Evolutionary conservation across 2,329 filamentous ascomycete genomes (phyloP), one percentile per base, ranked within the genome.

Genomic region (Orbilia brochopaga): DNA sequence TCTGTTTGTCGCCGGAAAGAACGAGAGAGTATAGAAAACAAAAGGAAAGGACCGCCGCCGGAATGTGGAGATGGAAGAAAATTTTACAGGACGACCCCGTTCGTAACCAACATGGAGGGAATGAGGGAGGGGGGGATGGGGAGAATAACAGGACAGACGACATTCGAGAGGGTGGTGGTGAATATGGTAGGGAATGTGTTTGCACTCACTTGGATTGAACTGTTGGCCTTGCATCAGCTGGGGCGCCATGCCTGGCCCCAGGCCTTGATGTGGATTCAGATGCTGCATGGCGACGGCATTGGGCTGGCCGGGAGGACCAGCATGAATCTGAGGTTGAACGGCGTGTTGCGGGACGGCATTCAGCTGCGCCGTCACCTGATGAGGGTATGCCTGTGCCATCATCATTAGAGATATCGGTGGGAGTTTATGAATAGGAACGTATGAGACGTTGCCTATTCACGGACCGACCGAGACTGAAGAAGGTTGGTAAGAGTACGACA

Each of bases 311-410:
- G 76, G 75, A 52, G 76, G 76, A 11, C 76, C 76, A 59, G 56
- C 57, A 44, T 76, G 75, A 57, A 76, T 74, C 59, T 76, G 75
- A 32, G 75, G 76, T 73, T 76, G 75, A 37, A 75, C 75, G 5
- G 74, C 74, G 67, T 75, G 75, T 61, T 76, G 76, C 44, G 74
- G 74, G 61, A 74, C 74, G 32, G 70, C 73, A 56, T 76, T 74
- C 61, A 76, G 59, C 72, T 75, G 75, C 54, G 74, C 74, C 55
- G 74, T 66, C 44, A 48, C 44, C 44, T 48, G 58, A 76, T 75
- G 62, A 72, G 75, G 55, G 75, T 69, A 73, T 72, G 75, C 59
- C 67, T 73, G 66, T 73, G 76, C 69, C 74, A 75, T 74, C 75
- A 76, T 77, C 70, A 72, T 75, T 66, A 58, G 53, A 58, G 30